A percentile compares a stretch with the other conserved stretches of the same genome.
phyloP scores from a whole-genome alignment of 2,329 filamentous ascomycete genomes.

The Paecilomyces formosus region DNA sequence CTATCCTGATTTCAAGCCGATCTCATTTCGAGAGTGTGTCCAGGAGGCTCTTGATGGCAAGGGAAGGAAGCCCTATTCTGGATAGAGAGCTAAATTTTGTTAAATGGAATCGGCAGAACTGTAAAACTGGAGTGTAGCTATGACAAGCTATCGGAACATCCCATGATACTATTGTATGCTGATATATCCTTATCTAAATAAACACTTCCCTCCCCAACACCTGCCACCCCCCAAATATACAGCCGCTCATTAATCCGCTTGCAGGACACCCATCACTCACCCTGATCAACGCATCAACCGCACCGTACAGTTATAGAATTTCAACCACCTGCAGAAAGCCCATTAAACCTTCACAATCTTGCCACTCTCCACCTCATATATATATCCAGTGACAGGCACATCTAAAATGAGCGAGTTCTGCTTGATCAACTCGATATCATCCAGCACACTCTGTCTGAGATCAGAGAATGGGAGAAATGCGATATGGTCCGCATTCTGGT shows the following conservation, averaged over 20 bases:
- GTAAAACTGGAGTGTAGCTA: too few relatives aligned
- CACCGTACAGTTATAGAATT: not conserved
- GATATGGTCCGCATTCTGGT: conserved; percentile 37
- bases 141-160: too few relatives aligned
- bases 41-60: not conserved
- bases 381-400: conserved; percentile 61
- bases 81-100: not conserved
- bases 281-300: not conserved
- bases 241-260: not conserved
- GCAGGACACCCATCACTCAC: not conserved
- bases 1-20: not conserved
- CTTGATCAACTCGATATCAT: conserved; percentile 60
- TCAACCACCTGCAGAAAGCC: not conserved
- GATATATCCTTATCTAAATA: not conserved
- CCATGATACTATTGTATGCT: too few relatives aligned
- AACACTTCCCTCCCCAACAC: not conserved
- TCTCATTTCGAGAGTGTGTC: not conserved
- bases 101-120: not conserved
- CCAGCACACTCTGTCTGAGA: conserved; percentile 55
- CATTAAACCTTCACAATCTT: conserved; percentile 36
- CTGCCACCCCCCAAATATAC: not conserved
- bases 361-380: conserved; percentile 72
- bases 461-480: conserved; percentile 62
- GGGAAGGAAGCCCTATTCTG: not conserved
- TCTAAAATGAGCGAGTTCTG: conserved; percentile 52